Evolutionary conservation across 345 rosid species (phyloP).

Genomic region (Eucalyptus leucophloia): DNA sequence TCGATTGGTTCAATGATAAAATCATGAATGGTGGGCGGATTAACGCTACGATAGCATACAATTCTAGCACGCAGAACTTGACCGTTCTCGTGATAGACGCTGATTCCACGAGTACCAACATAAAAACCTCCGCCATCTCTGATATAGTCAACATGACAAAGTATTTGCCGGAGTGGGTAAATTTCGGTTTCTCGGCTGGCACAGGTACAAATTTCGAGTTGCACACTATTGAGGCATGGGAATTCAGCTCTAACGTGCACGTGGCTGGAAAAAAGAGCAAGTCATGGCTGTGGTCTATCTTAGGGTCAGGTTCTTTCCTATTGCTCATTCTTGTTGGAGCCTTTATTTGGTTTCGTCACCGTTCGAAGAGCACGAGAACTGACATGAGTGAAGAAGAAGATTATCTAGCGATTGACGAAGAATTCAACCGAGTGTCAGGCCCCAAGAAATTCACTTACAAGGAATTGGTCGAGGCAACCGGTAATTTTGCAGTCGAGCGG

Average conservation of each 20-base stretch:
- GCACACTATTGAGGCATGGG: no score
- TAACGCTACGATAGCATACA: neutral
- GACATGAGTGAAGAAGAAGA: neutral
- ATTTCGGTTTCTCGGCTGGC: no score
- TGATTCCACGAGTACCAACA: neutral
- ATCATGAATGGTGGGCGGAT: neutral
- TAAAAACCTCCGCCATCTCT: neutral
- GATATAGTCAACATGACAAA: neutral
- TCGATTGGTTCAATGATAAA: neutral
- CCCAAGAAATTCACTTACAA: neutral
- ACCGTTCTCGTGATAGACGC: neutral
- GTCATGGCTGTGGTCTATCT: neutral
- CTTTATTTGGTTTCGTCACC: neutral
- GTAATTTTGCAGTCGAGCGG: neutral
- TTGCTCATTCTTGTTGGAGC: no score
- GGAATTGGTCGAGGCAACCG: neutral
- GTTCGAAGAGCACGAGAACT: no score
- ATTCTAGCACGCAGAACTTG: neutral
- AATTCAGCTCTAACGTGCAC: no score
- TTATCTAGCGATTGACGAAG: neutral
- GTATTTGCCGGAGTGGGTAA: neutral
- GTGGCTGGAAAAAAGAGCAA: neutral
- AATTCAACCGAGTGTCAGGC: neutral
- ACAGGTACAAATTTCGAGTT: accelerated
- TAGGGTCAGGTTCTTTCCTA: neutral